Base-by-base conservation (phyloP, 306 rosid genomes). In the Dryas octopetala region DNA sequence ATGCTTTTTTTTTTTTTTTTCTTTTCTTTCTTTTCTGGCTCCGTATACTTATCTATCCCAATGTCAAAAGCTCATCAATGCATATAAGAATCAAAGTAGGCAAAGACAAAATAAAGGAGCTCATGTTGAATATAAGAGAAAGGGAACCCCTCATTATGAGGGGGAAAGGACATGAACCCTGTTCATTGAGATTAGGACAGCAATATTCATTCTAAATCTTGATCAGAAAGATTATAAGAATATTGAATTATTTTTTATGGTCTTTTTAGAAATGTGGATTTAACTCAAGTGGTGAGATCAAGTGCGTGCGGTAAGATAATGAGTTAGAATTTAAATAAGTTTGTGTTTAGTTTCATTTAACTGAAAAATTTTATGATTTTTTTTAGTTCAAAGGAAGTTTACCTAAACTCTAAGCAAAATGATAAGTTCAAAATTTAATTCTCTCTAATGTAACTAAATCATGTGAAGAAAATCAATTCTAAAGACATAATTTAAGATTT, bases 31-130 rank as follows among this genome's bases (percentile, higher is more conserved):
- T 23, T 32, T 16, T 38, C 62, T 70, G 13, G 11, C 19, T 53
- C 61, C 63, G 38, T 16, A 19, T 48, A 75, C 75, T 68, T 62
- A 28, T 19, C 43, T 0, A 50, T 16, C 23, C 66, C 65, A 58
- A 23, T 57, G 80, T 65, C 81, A 71, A 81, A 71, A 68, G 26
- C 74, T 76, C 81, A 71, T 76, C 45, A 76, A 76, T 76, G 65
- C 68, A 66, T 16, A 54, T 40, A 17, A n/a, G 76, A 65, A 47
- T 40, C 28, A 62, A 62, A 45, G 58, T 48, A 70, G 66, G 40
- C 52, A 57, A 72, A 28, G 45, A 71, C 73, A 40, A 55, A 57
- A 66, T 7, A 78, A 68, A 47, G 66, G 10, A 15, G 76, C 9
- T 58, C 62, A 32, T 15, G 67, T 45, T 57, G 67, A 57, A 46